phyloP scores from a whole-genome alignment of 805 yeast species.

The Wickerhamomyces subpelliculosus region DNA sequence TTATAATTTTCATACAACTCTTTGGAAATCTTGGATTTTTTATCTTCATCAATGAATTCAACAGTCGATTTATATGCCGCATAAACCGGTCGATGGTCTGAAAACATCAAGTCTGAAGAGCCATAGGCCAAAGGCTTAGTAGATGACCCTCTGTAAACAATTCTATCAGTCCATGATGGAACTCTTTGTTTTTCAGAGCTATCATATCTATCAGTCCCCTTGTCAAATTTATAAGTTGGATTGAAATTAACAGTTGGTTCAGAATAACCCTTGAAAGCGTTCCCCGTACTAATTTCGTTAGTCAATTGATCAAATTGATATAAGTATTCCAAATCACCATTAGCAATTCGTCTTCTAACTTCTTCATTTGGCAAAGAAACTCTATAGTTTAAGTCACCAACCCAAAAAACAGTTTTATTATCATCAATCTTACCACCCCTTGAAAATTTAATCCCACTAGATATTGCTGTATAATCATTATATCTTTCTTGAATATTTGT shows the following conservation, averaged over 20 bases:
- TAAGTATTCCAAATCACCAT: constrained; percentile 40
- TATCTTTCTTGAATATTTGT: constrained; percentile 77
- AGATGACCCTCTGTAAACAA: constrained; percentile 53
- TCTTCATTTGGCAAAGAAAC: constrained; percentile 65
- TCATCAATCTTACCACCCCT: constrained; percentile 71
- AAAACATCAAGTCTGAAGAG: constrained; percentile 53
- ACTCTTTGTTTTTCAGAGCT: constrained; percentile 87
- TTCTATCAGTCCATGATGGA: constrained; percentile 96
- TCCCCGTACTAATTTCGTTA: constrained; percentile 62
- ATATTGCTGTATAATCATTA: constrained; percentile 71
- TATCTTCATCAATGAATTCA: constrained; percentile 58
- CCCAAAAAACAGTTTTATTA: constrained; percentile 86
- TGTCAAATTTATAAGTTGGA: constrained; percentile 92
- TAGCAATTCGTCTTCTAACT: constrained; percentile 49
- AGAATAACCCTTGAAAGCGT: constrained; percentile 66
- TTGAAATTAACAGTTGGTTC: constrained; percentile 73
- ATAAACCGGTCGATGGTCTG: constrained; percentile 93
- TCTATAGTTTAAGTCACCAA: constrained; percentile 92
- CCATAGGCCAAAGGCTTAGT: constrained; percentile 63
- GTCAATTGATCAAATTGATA: constrained; percentile 74
- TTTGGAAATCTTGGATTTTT: constrained; percentile 46
- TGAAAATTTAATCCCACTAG: constrained; percentile 70
- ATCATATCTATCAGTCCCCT: constrained; percentile 75
- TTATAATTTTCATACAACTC: constrained; percentile 57
- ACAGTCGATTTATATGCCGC: constrained; percentile 67